Evolutionary conservation across 805 yeast genomes (phyloP).

Genomic region (Saturnispora kantuleensis): DNA sequence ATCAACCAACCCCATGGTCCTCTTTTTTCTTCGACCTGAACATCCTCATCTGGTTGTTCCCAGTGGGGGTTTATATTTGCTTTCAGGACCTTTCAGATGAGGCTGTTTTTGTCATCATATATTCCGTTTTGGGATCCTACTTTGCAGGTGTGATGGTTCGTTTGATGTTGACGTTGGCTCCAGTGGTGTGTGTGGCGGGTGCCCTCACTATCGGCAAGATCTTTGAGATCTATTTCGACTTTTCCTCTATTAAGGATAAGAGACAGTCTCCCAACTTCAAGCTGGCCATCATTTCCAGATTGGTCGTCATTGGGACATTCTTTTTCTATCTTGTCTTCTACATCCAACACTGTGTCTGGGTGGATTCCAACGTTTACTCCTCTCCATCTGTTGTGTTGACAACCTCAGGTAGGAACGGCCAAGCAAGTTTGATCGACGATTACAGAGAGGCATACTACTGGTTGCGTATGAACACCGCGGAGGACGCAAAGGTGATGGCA

Average conservation of each 20-base stretch:
- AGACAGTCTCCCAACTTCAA: slow-evolving; percentile 16
- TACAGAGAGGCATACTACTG: slow-evolving; percentile 98
- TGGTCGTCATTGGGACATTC: slow-evolving; percentile 58
- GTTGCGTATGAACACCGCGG: slow-evolving; percentile 95
- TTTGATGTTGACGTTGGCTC: slow-evolving; percentile 92
- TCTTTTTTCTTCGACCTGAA: slow-evolving; percentile 91
- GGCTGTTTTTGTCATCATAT: slow-evolving; percentile 86
- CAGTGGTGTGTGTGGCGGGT: slow-evolving; percentile 87
- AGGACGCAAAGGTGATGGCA: slow-evolving; percentile 91
- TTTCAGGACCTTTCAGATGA: slow-evolving; percentile 86
- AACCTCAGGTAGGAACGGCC: slow-evolving; percentile 75
- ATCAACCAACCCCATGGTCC: slow-evolving; percentile 99
- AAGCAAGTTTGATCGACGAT: slow-evolving; percentile 80
- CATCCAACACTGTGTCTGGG: slow-evolving; percentile 96
- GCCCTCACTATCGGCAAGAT: slow-evolving; percentile 82
- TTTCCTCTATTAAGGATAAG: slow-evolving; percentile 25
- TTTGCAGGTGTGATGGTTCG: slow-evolving; percentile 99
- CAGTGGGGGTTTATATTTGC: slow-evolving; percentile 88
- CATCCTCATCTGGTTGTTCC: slow-evolving; percentile 94
- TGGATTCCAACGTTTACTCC: slow-evolving; percentile 88
- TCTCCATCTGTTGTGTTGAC: slow-evolving; percentile 96
- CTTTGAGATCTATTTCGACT: slow-evolving; percentile 71
- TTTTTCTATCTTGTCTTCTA: slow-evolving; percentile 66
- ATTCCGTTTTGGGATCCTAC: slow-evolving; percentile 88
- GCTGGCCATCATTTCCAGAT: slow-evolving; percentile 41